phyloP scores from a whole-genome alignment of 306 rosid species.

The Vachellia collinsii region DNA sequence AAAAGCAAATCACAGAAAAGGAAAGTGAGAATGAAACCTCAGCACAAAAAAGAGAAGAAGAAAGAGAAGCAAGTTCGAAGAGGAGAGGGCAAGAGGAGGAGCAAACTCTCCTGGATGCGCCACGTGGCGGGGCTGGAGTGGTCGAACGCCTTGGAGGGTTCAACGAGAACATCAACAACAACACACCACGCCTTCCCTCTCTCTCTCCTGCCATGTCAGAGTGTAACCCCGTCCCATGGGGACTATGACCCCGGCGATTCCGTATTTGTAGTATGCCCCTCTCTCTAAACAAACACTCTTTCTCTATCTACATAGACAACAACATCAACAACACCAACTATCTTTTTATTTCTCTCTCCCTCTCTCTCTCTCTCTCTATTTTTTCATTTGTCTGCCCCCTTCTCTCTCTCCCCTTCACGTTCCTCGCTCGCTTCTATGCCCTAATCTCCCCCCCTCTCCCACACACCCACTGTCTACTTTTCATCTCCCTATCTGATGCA shows the following conservation, averaged over 20 bases:
- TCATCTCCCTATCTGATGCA: conserved; percentile 43
- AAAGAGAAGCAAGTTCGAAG: neutral
- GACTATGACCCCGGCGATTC: conserved; percentile 84
- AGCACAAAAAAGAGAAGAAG: neutral
- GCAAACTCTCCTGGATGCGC: conserved; percentile 33
- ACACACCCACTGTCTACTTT: conserved; percentile 35
- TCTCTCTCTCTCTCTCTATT: conserved; percentile 64
- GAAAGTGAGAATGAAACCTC: neutral
- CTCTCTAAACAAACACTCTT: conserved; percentile 48
- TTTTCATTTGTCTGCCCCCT: conserved; percentile 51
- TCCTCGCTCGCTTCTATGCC: conserved; percentile 66
- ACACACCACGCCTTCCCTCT: conserved; percentile 42
- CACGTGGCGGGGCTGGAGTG: conserved; percentile 63
- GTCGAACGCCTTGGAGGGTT: conserved; percentile 43
- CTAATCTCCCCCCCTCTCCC: conserved; percentile 45
- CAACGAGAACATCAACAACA: conserved; percentile 48
- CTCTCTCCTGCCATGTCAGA: conserved; percentile 90
- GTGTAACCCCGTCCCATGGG: conserved; percentile 70
- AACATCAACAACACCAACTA: conserved; percentile 47
- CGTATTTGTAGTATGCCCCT: conserved; percentile 68
- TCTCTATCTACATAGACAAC: conserved; percentile 43
- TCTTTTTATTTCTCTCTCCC: conserved; percentile 57
- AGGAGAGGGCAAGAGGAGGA: neutral
- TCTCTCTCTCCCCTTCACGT: conserved; percentile 32
- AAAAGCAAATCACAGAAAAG: neutral